Conservation (phyloP, 2,329 filamentous ascomycete genomes). For the Alternaria gaisen region DNA sequence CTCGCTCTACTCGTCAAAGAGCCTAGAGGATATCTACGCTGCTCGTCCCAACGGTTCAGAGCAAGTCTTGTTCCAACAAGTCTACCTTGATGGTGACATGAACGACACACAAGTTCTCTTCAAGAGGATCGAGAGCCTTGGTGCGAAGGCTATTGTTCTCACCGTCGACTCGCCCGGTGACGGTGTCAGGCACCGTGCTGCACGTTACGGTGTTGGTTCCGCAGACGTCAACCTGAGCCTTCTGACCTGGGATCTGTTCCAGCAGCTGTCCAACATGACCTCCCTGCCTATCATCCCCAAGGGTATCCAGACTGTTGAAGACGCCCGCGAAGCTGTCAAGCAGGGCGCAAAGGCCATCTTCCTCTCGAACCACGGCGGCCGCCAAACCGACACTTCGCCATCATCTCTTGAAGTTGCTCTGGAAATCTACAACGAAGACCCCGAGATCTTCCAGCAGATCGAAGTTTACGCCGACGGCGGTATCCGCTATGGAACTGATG, state of each 20-base stretch:
- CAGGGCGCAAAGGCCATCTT: conserved; percentile 51
- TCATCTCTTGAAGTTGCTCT: conserved; percentile 78
- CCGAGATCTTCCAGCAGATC: conserved; percentile 51
- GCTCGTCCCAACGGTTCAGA: conserved; percentile 15
- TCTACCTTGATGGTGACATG: conserved; percentile 49
- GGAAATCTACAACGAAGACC: conserved; percentile 70
- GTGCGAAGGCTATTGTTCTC: conserved; percentile 53
- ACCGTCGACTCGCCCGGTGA: conserved; percentile 54
- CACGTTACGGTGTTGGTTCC: conserved; percentile 43
- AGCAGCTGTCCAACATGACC: conserved; percentile 49
- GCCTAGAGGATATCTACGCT: conserved; percentile 27
- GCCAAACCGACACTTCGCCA: conserved; percentile 60
- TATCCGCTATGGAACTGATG: conserved; percentile 52
- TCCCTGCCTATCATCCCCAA: conserved; percentile 52
- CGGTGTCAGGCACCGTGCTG: conserved; percentile 50
- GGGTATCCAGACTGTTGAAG: conserved; percentile 53
- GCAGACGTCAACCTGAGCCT: conserved; percentile 42
- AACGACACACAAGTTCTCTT: conserved; percentile 45
- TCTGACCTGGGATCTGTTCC: conserved; percentile 49
- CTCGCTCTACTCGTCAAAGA: conserved; percentile 48
- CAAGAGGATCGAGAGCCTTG: conserved; percentile 41
- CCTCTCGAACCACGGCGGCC: conserved; percentile 55
- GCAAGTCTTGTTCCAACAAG: conserved; percentile 54
- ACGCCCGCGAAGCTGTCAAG: conserved; percentile 49
- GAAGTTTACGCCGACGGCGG: conserved; percentile 55